Percentiles rank a stretch among this genome's conserved stretches.
These are phyloP conservation scores for Stephanocyclus meneghinianus DNA, from an alignment of 352 stramenopile species.

Conservation along the genomic window DNA sequence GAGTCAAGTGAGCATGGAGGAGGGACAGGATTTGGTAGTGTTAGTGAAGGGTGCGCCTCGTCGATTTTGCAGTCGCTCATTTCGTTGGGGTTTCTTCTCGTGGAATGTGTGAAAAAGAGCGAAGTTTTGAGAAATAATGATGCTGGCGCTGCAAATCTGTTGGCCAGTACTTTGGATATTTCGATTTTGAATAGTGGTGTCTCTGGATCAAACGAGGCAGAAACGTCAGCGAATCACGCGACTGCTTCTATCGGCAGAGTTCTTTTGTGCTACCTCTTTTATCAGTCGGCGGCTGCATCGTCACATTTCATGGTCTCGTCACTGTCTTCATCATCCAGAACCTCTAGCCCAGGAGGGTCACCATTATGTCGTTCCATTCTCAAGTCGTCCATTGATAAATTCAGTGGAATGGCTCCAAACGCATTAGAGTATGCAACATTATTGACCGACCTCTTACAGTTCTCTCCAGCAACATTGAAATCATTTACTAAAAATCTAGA, in stretches of 20 bases:
- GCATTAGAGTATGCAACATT: conserved; percentile 44
- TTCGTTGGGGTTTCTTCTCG: conserved; percentile 48
- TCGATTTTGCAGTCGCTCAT: conserved; percentile 42
- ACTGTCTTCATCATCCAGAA: conserved; percentile 17
- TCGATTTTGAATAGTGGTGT: conserved; percentile 9
- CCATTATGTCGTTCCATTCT: conserved; percentile 49
- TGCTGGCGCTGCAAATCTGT: conserved; percentile 2
- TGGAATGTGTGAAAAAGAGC: conserved; percentile 58
- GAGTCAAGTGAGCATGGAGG: conserved; percentile 34
- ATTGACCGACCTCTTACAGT: conserved; percentile 45
- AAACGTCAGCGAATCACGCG: conserved; percentile 27
- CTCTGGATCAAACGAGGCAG: background rate
- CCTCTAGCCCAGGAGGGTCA: conserved; percentile 18
- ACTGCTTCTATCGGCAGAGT: conserved; percentile 32
- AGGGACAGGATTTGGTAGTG: conserved; percentile 4
- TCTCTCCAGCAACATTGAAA: conserved; percentile 20
- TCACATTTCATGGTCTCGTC: conserved; percentile 24
- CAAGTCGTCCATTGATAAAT: conserved; percentile 39
- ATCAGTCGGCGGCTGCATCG: conserved; percentile 40
- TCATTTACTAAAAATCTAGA: conserved; percentile 16
- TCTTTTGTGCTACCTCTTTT: conserved; percentile 51
- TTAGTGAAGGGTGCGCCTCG: conserved; percentile 22
- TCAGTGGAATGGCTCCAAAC: conserved; percentile 53
- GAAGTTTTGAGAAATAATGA: conserved; percentile 6
- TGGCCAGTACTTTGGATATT: conserved; percentile 28